Conservation (phyloP, 1,284 basidiomycete species). For the Sanghuangporus weigelae region DNA sequence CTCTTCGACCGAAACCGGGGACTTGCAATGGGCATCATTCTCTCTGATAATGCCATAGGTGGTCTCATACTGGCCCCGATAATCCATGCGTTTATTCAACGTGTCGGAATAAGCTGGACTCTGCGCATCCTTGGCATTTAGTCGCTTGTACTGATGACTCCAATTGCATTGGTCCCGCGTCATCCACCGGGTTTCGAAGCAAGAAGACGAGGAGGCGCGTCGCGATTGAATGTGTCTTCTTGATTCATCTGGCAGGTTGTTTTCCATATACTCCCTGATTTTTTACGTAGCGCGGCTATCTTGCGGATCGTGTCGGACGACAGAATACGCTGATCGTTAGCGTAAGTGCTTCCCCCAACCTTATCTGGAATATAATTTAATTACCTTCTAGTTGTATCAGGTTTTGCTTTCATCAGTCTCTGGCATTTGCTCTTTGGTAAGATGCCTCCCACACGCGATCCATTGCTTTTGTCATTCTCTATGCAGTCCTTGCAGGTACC, state of each 20-base stretch:
- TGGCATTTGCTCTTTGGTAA: constrained; percentile 40
- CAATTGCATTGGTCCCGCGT: constrained; percentile 32
- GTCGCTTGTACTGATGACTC: constrained; percentile 36
- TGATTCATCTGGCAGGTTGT: constrained; percentile 37
- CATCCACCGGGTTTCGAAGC: constrained; percentile 26
- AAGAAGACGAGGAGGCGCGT: constrained; percentile 15
- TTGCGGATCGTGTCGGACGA: constrained; percentile 38
- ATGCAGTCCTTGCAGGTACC: constrained; percentile 30
- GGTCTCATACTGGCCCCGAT: constrained; percentile 40
- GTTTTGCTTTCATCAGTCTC: constrained; percentile 36
- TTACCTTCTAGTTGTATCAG: constrained; percentile 20
- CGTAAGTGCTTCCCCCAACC: constrained; percentile 23
- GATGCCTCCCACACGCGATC: constrained; percentile 32
- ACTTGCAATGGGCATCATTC: constrained; percentile 40
- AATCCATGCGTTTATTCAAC: constrained; percentile 33
- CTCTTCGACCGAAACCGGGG: constrained; percentile 40
- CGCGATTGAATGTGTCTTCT: constrained; percentile 32
- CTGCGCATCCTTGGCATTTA: constrained; percentile 36
- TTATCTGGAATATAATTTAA: background rate
- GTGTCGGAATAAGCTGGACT: constrained; percentile 33
- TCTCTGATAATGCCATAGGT: constrained; percentile 38
- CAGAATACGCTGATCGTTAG: constrained; percentile 41
- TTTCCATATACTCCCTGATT: background rate
- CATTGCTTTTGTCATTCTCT: constrained; percentile 34
- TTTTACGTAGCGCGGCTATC: constrained; percentile 21